Evolutionary conservation across 148 eudicot genomes (phyloP), one percentile per base, ranked within the genome.

Genomic region (Euryodendron excelsum): DNA sequence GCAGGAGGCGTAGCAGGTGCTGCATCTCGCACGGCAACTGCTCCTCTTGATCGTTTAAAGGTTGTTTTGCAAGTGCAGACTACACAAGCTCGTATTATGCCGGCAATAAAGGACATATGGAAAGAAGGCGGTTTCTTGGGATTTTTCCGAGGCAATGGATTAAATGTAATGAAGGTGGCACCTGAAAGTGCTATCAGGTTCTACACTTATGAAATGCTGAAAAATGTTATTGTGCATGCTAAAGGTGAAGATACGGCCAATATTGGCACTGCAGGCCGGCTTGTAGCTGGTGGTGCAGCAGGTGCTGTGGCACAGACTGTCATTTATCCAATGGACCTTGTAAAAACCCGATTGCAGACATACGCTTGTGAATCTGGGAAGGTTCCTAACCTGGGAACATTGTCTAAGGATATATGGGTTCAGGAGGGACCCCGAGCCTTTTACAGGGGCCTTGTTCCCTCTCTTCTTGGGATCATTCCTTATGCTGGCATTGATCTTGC

Each of bases 1-100:
- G 99, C 99, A 33, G 99, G 99, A 28, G 98, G 90, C 69, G 89
- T 96, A 5, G 99, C 99, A 0, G 99, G 99, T 73, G 94, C 94
- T 84, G 94, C 96, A 53, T 95, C 99, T 79, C 97, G 99, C 69
- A 93, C 99, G 65, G 98, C 91, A 71, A 96, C 99, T 75, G 99
- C 99, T 36, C 99, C 99, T 76, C 87, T 96, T 67, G 99, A 96
- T 81, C 94, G 98, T 30, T 82, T 96, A 59, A 96, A 96, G 84
- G 99, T 96, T 36, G 39, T 82, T 70, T 72, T 96, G 73, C 99
- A 96, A 87, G 91, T 96, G 79, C 97, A 88, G 79, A 96, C 91
- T 11, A 72, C 77, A 15, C 89, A 84, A 30, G 87, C 92, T 77
- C 82, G 86, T 31, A 84, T 93, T 61, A 75, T 73, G 55, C 80